Base-by-base conservation (phyloP, 192 early-diverging fungal genomes). In the Coemansia javaensis region DNA sequence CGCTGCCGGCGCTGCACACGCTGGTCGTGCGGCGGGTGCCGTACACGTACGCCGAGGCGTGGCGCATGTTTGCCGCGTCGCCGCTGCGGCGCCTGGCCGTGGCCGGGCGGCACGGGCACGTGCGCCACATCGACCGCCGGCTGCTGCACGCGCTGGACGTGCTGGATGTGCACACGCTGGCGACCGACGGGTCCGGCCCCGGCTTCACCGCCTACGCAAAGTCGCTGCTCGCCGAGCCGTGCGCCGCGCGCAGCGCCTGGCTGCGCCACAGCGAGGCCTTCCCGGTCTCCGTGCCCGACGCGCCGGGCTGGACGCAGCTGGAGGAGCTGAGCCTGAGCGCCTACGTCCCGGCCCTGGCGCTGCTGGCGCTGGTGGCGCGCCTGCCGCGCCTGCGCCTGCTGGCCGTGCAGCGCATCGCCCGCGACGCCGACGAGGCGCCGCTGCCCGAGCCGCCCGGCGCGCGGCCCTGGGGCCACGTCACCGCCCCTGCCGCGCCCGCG, bases 61-160 rank as follows among this genome's bases (percentile, higher is more conserved):
- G 66, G 66, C 18, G 47, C 4, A 69, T 69, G 66, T 69, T 69
- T 22, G 37, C 49, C n/a, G 54, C 40, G 8, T 39, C 66, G 24
- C 66, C 66, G 1, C n/a, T 69, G 0, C 36, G 32, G 7, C 49
- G 36, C 0, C 40, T 69, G 11, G 44, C 59, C 1, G 36, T 69
- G 1, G 59, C 66, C 2, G 66, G 66, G 23, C 60, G 52, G 15
- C 56, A 53, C 20, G 59, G 53, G 1, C 66, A 69, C 14, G 39
- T 62, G 10, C 53, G 66, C 10, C 49, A 69, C 21, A 31, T 69
- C 3, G 49, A 53, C 14, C 17, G 32, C 7, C 22, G 45, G 5
- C 39, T 69, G 9, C 30, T 69, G n/a, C 32, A 7, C 1, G 5
- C 14, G 0, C 31, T 69, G 18, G 40, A 56, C 14, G 20, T 30